Evolutionary conservation across 2,329 filamentous ascomycete species (phyloP).

Genomic region (Aspergillus ustus): DNA sequence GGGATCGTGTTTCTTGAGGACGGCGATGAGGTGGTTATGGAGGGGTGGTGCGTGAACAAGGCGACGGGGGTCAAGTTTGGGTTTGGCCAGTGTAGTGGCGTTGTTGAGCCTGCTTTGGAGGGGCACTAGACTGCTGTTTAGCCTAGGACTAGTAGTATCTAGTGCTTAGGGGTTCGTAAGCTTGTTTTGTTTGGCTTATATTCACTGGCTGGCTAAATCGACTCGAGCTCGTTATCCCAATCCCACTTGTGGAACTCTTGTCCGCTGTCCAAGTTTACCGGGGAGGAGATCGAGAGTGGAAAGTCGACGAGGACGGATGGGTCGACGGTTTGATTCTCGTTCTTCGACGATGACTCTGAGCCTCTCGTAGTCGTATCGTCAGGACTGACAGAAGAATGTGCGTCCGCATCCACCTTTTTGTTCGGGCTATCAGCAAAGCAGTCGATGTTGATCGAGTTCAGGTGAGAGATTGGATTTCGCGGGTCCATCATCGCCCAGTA

Average conservation of each 20-base stretch:
- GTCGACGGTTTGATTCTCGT: not conserved
- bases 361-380: not conserved
- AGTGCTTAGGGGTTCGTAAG: too few relatives aligned
- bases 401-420: not conserved
- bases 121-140: not conserved
- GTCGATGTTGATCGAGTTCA: conserved; percentile 7
- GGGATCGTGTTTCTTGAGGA: conserved; percentile 19
- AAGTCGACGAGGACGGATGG: not conserved
- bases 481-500: conserved; percentile 31
- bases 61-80: conserved; percentile 16
- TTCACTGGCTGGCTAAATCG: not conserved
- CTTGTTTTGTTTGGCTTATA: too few relatives aligned
- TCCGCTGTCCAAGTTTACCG: not conserved
- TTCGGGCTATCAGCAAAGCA: conserved; percentile 4
- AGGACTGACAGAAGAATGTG: not conserved
- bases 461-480: conserved; percentile 22
- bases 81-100: conserved; percentile 21
- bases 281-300: not conserved
- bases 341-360: not conserved
- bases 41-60: conserved; percentile 21
- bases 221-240: not conserved
- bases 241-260: not conserved
- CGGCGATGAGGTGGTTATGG: conserved; percentile 22
- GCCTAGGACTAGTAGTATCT: too few relatives aligned
- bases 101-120: conserved; percentile 17